These are phyloP conservation scores for Neurospora sp. DNA, from an alignment of 495 filamentous ascomycete genomes.

Conservation along the genomic window DNA sequence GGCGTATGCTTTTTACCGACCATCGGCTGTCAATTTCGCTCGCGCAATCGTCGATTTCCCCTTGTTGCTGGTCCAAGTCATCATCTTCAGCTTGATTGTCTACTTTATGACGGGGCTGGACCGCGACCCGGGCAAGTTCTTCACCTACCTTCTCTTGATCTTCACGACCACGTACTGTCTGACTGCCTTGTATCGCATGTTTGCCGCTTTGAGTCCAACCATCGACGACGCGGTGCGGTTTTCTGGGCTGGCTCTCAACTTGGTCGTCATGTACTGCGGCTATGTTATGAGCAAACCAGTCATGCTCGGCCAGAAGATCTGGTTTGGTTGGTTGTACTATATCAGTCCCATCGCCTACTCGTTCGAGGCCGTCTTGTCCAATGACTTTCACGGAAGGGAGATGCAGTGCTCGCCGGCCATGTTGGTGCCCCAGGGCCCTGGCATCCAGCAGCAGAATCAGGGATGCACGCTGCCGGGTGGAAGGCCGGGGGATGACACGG, in stretches of 20 bases:
- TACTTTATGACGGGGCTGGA: constrained; percentile 69
- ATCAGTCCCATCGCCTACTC: constrained; percentile 70
- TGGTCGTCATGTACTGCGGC: constrained; percentile 67
- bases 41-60: constrained; percentile 70
- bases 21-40: constrained; percentile 67
- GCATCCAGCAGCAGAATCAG: constrained; percentile 40
- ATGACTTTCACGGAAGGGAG: constrained; percentile 54
- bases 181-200: constrained; percentile 60
- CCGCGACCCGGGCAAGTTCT: constrained; percentile 68
- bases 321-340: constrained; percentile 68
- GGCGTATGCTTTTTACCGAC: constrained; percentile 75
- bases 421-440: constrained; percentile 52
- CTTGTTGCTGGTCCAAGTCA: constrained; percentile 56
- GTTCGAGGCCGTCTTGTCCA: constrained; percentile 58
- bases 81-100: constrained; percentile 64
- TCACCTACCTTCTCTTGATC: constrained; percentile 57
- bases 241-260: constrained; percentile 52
- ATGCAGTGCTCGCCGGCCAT: constrained; percentile 37
- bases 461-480: constrained; percentile 52
- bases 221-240: constrained; percentile 49
- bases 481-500: constrained; percentile 34
- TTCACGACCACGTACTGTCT: constrained; percentile 51
- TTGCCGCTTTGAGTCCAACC: constrained; percentile 54
- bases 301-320: constrained; percentile 50
- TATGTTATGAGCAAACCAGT: constrained; percentile 60